These are phyloP conservation scores for Trichoderma breve DNA, from an alignment of 2,329 filamentous ascomycete species.

Conservation along the genomic window DNA sequence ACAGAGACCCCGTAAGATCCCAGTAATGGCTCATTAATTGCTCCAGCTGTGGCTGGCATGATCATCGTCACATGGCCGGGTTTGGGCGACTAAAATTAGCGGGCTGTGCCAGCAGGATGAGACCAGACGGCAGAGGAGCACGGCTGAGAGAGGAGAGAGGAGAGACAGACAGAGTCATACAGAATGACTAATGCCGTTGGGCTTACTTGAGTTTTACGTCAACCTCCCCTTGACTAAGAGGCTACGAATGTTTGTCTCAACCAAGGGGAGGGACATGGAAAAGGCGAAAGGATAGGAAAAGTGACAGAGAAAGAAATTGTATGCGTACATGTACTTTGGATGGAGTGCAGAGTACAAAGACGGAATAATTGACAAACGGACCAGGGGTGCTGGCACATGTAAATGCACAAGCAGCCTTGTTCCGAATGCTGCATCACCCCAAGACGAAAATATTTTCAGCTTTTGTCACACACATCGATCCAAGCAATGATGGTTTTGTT, in stretches of 20 bases:
- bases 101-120: conserved; percentile 13
- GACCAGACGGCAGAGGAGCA: not conserved
- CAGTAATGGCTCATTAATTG: not conserved
- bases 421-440: not conserved
- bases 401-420: not conserved
- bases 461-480: not conserved
- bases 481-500: not conserved
- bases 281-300: not conserved
- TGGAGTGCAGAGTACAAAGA: not conserved
- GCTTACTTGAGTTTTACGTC: conserved; percentile 4
- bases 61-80: conserved; percentile 19
- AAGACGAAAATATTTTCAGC: not conserved
- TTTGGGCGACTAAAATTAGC: conserved; percentile 11
- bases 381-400: not conserved
- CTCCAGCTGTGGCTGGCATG: conserved; percentile 7
- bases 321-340: not conserved
- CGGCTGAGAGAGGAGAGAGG: conserved; percentile 12
- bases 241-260: not conserved
- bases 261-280: too few species aligned
- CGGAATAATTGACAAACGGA: not conserved
- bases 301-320: not conserved
- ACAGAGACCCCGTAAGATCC: not conserved
- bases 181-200: not conserved
- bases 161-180: conserved; percentile 28
- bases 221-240: not conserved